Conservation (phyloP, 1,139 yeast genomes). For the Geotrichum australiense region DNA sequence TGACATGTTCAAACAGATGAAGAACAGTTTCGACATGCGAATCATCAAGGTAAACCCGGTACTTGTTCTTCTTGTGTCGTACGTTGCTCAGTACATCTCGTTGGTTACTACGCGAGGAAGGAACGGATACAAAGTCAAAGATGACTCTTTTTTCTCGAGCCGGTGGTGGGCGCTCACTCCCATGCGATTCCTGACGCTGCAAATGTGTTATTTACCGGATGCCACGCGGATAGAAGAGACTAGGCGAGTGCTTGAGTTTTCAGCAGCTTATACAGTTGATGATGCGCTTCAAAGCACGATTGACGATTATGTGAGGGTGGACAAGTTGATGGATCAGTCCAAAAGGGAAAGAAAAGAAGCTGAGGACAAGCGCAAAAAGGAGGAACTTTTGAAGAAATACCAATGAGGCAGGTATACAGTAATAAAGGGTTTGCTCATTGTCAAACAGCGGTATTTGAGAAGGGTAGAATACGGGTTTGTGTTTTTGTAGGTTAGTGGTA, state of each 20-base stretch:
- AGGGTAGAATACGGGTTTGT: too few relatives aligned
- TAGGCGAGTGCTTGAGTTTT: conserved; percentile 11
- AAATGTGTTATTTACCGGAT: conserved; percentile 15
- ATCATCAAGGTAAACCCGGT: conserved; percentile 16
- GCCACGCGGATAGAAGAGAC: conserved; percentile 12
- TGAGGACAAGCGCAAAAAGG: conserved; percentile 5
- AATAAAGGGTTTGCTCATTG: too few relatives aligned
- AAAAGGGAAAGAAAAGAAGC: conserved; percentile 8
- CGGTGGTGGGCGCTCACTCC: conserved; percentile 18
- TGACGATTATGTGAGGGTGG: conserved; percentile 10
- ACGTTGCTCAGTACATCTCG: conserved; percentile 1
- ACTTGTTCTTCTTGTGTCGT: conserved; percentile 13
- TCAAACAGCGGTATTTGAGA: too few relatives aligned
- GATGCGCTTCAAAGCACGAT: conserved; percentile 11
- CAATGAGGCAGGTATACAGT: too few relatives aligned
- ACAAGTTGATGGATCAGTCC: conserved; percentile 5
- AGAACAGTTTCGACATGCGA: conserved; percentile 1
- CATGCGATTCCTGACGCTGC: conserved; percentile 15
- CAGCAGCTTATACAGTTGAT: conserved; percentile 11
- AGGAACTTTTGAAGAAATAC: conserved; percentile 3
- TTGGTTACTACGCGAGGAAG: conserved; percentile 5
- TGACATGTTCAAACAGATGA: conserved; percentile 10
- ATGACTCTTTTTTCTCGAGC: conserved; percentile 17
- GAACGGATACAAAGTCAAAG: conserved; percentile 16
- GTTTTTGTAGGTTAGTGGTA: too few relatives aligned